Evolutionary conservation across 2,329 filamentous ascomycete species (phyloP).

Genomic region (Botryosphaeria dothidea): DNA sequence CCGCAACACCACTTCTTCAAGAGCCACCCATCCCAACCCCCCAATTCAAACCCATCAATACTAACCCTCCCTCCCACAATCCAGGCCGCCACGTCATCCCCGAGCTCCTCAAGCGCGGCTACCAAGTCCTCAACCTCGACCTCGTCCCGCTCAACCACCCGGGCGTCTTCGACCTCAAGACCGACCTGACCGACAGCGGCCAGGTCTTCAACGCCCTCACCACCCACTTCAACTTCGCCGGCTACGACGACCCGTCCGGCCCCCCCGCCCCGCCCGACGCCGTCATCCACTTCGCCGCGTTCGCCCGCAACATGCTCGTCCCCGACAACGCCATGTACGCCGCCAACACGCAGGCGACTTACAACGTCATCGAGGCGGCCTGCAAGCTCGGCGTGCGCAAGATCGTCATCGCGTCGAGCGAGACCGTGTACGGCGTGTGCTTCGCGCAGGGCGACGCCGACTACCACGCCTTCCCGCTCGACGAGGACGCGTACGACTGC

Average conservation of each 20-base stretch:
- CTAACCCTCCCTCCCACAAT: neutral
- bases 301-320: conserved; percentile 61
- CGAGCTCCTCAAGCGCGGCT: conserved; percentile 52
- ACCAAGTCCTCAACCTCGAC: conserved; percentile 59
- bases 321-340: conserved; percentile 62
- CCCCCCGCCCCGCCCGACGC: conserved; percentile 55
- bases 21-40: too few relatives aligned
- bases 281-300: conserved; percentile 63
- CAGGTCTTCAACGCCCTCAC: conserved; percentile 59
- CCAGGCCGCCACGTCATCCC: conserved; percentile 55
- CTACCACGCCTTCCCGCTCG: conserved; percentile 59
- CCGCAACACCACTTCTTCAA: neutral
- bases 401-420: conserved; percentile 60
- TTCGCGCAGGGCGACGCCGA: conserved; percentile 61
- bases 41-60: neutral
- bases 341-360: conserved; percentile 57
- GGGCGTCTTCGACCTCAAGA: conserved; percentile 55
- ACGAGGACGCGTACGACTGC: conserved; percentile 58
- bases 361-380: conserved; percentile 65
- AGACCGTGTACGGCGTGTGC: conserved; percentile 63
- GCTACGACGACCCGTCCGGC: conserved; percentile 45
- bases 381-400: conserved; percentile 63
- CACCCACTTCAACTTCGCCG: conserved; percentile 57
- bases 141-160: conserved; percentile 49
- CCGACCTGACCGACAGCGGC: conserved; percentile 56